These are phyloP conservation scores for Quercus phellos DNA, from an alignment of 331 rosid genomes.

Conservation along the genomic window DNA sequence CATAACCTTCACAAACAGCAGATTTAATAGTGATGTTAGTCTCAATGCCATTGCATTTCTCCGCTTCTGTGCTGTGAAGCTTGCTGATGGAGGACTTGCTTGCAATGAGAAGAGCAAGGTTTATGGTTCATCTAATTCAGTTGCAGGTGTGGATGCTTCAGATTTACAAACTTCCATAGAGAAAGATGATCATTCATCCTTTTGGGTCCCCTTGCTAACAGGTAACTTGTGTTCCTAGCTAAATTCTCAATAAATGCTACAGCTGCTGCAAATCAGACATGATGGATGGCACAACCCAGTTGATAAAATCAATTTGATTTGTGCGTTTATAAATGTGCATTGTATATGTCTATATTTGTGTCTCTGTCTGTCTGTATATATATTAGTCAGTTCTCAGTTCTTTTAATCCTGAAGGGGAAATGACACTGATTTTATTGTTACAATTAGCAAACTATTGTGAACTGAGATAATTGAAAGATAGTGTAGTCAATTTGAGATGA, in stretches of 20 bases:
- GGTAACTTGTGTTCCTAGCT: conserved; percentile 45
- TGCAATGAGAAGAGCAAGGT: conserved; percentile 52
- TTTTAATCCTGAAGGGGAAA: background rate
- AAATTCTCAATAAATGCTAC: conserved; percentile 1
- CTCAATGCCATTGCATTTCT: conserved; percentile 99
- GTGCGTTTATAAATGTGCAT: background rate
- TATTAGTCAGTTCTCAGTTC: background rate
- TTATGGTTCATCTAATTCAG: conserved; percentile 37
- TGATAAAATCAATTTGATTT: background rate
- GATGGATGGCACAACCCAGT: background rate
- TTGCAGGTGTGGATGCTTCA: conserved; percentile 36
- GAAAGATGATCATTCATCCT: conserved; percentile 75
- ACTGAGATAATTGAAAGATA: too few species aligned
- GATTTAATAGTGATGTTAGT: conserved; percentile 97
- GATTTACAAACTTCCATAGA: conserved; percentile 38
- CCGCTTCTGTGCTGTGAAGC: conserved; percentile 97
- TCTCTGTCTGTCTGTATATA: background rate
- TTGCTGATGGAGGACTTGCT: conserved; percentile 97
- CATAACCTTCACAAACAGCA: conserved; percentile 90
- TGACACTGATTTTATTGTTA: background rate
- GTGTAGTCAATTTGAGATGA: too few species aligned
- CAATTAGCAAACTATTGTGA: background rate
- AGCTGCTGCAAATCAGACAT: background rate
- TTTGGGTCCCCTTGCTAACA: conserved; percentile 91
- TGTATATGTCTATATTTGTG: background rate